Conservation (phyloP, 1,284 basidiomycete species). For the Pseudozyma pruni region DNA sequence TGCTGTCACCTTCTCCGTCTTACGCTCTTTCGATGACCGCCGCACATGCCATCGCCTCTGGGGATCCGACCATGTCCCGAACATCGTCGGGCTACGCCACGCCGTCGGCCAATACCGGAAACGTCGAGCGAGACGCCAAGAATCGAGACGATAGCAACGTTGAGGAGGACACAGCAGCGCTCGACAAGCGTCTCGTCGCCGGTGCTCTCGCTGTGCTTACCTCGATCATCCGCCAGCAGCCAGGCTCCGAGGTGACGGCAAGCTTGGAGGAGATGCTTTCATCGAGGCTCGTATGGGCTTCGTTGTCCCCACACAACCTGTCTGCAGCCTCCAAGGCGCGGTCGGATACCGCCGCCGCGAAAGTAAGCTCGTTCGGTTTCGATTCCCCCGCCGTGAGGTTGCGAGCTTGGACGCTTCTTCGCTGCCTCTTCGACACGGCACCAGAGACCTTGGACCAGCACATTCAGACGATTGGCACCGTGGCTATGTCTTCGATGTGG, state of each 20-base stretch:
- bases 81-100: constrained; percentile 36
- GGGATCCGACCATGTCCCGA: constrained; percentile 25
- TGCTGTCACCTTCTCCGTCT: constrained; percentile 51
- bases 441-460: constrained; percentile 36
- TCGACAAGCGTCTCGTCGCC: constrained; percentile 61
- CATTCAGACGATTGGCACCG: constrained; percentile 31
- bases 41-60: constrained; percentile 34
- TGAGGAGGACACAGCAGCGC: constrained; percentile 61
- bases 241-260: constrained; percentile 14
- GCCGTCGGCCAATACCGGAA: constrained; percentile 15
- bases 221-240: constrained; percentile 29
- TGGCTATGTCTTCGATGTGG: constrained; percentile 59
- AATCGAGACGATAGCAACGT: constrained; percentile 64
- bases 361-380: constrained; percentile 42
- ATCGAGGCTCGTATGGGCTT: constrained; percentile 52
- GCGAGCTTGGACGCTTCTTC: constrained; percentile 57
- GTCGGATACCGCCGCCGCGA: constrained; percentile 1
- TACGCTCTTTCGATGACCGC: constrained; percentile 47
- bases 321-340: constrained; percentile 6
- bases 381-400: constrained; percentile 50
- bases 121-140: constrained; percentile 60
- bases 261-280: constrained; percentile 43
- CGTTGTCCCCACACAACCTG: constrained; percentile 33
- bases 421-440: constrained; percentile 15
- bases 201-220: constrained; percentile 56